Conservation (phyloP, 2,329 filamentous ascomycete genomes). For the Chaetoscypha palmicola region DNA sequence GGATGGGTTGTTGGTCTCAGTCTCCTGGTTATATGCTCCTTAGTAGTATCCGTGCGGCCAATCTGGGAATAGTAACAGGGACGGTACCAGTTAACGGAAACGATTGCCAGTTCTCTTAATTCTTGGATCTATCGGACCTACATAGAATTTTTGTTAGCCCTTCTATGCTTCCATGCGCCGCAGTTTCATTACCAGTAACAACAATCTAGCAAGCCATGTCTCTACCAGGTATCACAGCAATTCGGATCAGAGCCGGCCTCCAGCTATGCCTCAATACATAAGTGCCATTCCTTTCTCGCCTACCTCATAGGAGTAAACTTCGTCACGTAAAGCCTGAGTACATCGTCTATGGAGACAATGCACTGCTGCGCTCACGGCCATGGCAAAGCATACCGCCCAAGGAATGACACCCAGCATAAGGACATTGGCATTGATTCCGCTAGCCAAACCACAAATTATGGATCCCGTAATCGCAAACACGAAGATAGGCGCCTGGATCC, state of each 20-base stretch:
- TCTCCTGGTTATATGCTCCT: too few relatives aligned
- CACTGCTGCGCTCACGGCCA: constrained; percentile 29
- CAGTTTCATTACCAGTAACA: constrained; percentile 1
- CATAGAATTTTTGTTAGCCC: neutral
- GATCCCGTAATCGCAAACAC: constrained; percentile 22
- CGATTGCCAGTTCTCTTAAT: too few relatives aligned
- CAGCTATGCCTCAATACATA: neutral
- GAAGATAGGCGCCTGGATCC: constrained; percentile 31
- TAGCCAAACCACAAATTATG: constrained; percentile 23
- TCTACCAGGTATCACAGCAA: neutral
- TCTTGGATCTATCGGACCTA: neutral
- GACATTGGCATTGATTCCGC: constrained; percentile 26
- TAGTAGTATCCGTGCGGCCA: too few relatives aligned
- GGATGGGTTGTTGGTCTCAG: too few relatives aligned
- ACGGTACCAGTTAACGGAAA: too few relatives aligned
- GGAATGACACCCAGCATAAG: constrained; percentile 33
- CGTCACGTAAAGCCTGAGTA: constrained; percentile 15
- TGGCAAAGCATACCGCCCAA: constrained; percentile 33
- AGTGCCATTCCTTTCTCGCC: constrained; percentile 11
- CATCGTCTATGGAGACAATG: constrained; percentile 22
- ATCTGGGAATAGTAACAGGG: constrained; percentile 31
- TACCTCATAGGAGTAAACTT: constrained; percentile 9
- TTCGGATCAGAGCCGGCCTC: neutral
- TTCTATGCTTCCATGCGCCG: neutral
- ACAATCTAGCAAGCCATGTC: neutral